phyloP scores from a whole-genome alignment of 2,329 filamentous ascomycete genomes.

The Beauveria sp. region DNA sequence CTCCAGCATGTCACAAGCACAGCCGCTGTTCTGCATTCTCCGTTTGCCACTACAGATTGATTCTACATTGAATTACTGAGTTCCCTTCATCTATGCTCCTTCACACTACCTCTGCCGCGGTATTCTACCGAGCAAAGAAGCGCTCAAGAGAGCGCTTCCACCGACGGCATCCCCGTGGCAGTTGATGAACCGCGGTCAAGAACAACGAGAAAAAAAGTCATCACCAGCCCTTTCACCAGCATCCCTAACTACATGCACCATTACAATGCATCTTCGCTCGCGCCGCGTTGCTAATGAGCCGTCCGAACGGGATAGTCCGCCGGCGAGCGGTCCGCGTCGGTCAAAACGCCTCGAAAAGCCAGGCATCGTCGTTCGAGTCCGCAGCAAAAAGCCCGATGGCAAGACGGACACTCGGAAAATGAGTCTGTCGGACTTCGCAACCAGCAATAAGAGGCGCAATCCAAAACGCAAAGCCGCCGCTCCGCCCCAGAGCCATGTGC shows the following conservation, averaged over 20 bases:
- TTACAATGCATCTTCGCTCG: neutral
- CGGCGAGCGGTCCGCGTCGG: neutral
- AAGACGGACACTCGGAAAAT: neutral
- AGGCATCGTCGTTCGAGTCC: neutral
- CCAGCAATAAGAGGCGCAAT: slow-evolving; percentile 25
- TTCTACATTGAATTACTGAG: neutral
- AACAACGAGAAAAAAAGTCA: neutral
- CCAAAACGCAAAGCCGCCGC: slow-evolving; percentile 38
- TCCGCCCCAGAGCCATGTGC: slow-evolving; percentile 20
- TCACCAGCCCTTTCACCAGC: neutral
- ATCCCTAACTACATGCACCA: neutral
- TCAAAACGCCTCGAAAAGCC: neutral
- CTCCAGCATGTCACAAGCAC: neutral
- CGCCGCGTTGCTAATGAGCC: neutral
- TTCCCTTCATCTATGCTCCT: neutral
- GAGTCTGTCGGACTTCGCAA: slow-evolving; percentile 3
- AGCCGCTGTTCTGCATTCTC: neutral
- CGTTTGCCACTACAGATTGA: neutral
- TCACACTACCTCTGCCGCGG: neutral
- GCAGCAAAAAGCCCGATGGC: neutral
- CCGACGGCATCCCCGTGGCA: neutral
- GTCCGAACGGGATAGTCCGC: neutral
- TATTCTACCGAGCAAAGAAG: neutral
- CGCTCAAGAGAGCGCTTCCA: neutral
- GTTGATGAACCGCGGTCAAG: neutral